Conservation (phyloP, 805 yeast genomes). For the Saccharomycopsis selenospora region DNA sequence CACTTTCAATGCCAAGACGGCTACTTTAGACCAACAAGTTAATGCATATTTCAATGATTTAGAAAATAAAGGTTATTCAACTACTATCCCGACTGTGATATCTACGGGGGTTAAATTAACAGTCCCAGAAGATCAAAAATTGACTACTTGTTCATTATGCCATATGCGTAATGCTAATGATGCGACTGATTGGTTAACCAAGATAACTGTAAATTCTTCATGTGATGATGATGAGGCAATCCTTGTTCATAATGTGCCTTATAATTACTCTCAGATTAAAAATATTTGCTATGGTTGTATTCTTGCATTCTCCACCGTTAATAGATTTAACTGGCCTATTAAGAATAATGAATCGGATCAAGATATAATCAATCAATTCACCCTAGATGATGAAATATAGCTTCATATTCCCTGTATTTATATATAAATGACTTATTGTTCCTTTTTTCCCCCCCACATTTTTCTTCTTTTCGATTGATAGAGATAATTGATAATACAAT, state of each 20-base stretch:
- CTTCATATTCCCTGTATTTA: too few species aligned
- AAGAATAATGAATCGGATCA: slow-evolving; percentile 13
- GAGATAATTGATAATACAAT: too few species aligned
- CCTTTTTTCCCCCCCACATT: too few species aligned
- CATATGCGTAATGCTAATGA: slow-evolving; percentile 32
- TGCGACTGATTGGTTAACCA: slow-evolving; percentile 35
- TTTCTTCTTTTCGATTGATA: too few species aligned
- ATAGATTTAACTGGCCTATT: slow-evolving; percentile 36
- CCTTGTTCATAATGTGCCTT: neutral
- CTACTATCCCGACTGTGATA: slow-evolving; percentile 42
- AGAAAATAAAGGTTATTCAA: slow-evolving; percentile 39
- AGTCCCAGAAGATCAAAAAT: slow-evolving; percentile 25
- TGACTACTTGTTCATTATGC: slow-evolving; percentile 32
- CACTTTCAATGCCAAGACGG: slow-evolving; percentile 33
- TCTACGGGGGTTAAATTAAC: slow-evolving; percentile 39
- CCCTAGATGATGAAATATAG: slow-evolving; percentile 30
- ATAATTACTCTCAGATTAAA: neutral
- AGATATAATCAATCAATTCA: slow-evolving; percentile 32
- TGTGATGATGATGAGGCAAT: slow-evolving; percentile 28
- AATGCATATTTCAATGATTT: slow-evolving; percentile 35
- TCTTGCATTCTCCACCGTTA: slow-evolving; percentile 30
- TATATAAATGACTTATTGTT: too few species aligned
- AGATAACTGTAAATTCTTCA: slow-evolving; percentile 36
- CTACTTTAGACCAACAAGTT: slow-evolving; percentile 37
- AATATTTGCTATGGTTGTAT: slow-evolving; percentile 37